Conservation (phyloP, 108 stramenopile species). For the Cyclostephanos invisitatus region DNA sequence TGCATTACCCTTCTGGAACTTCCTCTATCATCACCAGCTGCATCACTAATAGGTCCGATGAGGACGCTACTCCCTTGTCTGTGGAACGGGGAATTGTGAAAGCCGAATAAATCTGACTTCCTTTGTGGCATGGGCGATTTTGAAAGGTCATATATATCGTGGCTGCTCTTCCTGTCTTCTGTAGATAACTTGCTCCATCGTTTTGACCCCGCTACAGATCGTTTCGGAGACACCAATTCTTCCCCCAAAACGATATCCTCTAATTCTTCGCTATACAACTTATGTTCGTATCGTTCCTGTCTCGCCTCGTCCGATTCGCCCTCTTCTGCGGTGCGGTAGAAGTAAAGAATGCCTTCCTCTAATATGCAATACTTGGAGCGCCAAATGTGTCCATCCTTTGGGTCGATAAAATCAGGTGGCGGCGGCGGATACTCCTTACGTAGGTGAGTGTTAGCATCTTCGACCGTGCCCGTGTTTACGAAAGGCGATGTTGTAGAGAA, state of each 20-base stretch:
- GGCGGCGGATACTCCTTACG: conserved; percentile 34
- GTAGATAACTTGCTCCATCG: conserved; percentile 7
- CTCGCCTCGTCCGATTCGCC: conserved; percentile 66
- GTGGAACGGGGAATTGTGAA: conserved; percentile 13
- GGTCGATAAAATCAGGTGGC: conserved; percentile 62
- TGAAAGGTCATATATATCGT: conserved; percentile 38
- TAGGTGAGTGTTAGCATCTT: background rate
- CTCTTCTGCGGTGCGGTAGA: conserved; percentile 70
- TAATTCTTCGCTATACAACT: conserved; percentile 11
- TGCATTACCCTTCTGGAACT: background rate
- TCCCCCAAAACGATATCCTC: conserved; percentile 20
- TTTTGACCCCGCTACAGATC: background rate
- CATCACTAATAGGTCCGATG: background rate
- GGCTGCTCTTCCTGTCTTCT: conserved; percentile 12
- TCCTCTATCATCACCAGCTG: conserved; percentile 3
- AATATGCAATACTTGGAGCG: conserved; percentile 77
- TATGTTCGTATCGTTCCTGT: conserved; percentile 57
- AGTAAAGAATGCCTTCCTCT: conserved; percentile 74
- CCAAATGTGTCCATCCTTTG: conserved; percentile 75
- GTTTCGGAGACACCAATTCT: conserved; percentile 8
- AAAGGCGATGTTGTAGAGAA: conserved; percentile 8
- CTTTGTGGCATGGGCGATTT: conserved; percentile 66
- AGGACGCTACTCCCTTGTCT: conserved; percentile 9
- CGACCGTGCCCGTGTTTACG: background rate
- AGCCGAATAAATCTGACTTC: conserved; percentile 31